Base-by-base conservation (phyloP, 345 rosid species). In the Nasturtium officinale region DNA sequence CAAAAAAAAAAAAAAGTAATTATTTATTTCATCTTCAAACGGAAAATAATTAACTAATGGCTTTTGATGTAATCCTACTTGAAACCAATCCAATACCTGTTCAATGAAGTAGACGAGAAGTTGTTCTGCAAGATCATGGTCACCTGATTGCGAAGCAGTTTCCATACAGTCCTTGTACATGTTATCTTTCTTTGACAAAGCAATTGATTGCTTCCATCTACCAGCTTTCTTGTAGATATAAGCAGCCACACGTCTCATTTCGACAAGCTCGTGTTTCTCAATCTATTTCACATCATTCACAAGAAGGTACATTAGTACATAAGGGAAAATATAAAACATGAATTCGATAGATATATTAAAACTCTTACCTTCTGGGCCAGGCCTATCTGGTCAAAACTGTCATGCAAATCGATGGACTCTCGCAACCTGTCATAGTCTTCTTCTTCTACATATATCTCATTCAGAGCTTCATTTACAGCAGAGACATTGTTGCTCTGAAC, bases 241-340 rank as follows among this genome's bases (percentile, higher is more conserved):
- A 40, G 99, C 98, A 71, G 99, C 98, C 60, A 94, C 98, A 57
- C 98, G 96, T 70, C 98, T 87, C 97, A 94, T 94, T 81, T 94
- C 98, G 15, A 94, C 88, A 58, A 94, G 97, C 86, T 94, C 98
- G 61, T 94, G 98, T 81, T 94, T 94, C 90, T 94, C 98, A 77
- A 91, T 89, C 98, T 94, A 83, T 65, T 65, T 65, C 25, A 47
- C 58, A 54, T 59, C 60, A 56, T 51, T 61, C 69, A 74, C 11
- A 28, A 65, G 67, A 77, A 53, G 32, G 42, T 25, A 67, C 43
- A 37, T 48, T 59, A 75, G 16, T 20, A 42, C 46, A 32, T 25
- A 18, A 38, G 23, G 38, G 58, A 50, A 48, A 23, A 48, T 54
- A 17, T 52, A 46, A 40, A 57, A 48, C 3, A 30, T 21, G 38